Evolutionary conservation across 2,329 filamentous ascomycete genomes (phyloP), one percentile per base, ranked within the genome.

Genomic region (Xylaria sp.): DNA sequence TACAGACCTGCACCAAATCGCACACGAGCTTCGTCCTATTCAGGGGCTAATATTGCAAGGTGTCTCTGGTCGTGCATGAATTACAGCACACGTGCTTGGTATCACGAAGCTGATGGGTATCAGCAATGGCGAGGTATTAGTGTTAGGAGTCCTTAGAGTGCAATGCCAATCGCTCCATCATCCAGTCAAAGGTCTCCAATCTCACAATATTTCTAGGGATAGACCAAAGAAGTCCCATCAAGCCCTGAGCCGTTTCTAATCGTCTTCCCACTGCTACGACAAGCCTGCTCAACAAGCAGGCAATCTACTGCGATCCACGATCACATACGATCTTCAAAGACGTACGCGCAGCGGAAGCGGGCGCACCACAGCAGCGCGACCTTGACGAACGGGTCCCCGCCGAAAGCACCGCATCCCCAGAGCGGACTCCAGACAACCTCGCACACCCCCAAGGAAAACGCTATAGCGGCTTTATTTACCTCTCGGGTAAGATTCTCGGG

Each of bases 351-450:
- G 25, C 35, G 0, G 63, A 69, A 35, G 60, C 63, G 35, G 35
- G 60, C 55, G 27, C 55, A 69, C 55, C 64, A 69, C 37, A 66
- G 21, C 40, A 69, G 35, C 16, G 40, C 21, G 13, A 57, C 54
- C 42, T 69, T 66, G 25, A 69, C 60, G 47, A 63, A 69, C 5
- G 67, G 55, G n/a, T 66, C 54, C 1, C 63, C 63, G 25, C 63
- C 48, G 21, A 66, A 69, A 13, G 67, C 48, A 60, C 63, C 67
- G 29, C 59, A 69, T 8, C 67, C 67, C 67, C 51, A 69, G 40
- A 69, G 59, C 53, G 67, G 53, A 47, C 58, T 63, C 16, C 42
- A 21, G 12, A 63, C 2, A 4, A 60, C 59, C 8, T 66, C 35
- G n/a, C 63, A 66, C 8, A n/a, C 16, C 3, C 59, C 54, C 2